A percentile compares a stretch with the other conserved stretches of the same genome.
These are phyloP conservation scores for Verticillium longisporum DNA, from an alignment of 2,329 filamentous ascomycete species.

Conservation along the genomic window DNA sequence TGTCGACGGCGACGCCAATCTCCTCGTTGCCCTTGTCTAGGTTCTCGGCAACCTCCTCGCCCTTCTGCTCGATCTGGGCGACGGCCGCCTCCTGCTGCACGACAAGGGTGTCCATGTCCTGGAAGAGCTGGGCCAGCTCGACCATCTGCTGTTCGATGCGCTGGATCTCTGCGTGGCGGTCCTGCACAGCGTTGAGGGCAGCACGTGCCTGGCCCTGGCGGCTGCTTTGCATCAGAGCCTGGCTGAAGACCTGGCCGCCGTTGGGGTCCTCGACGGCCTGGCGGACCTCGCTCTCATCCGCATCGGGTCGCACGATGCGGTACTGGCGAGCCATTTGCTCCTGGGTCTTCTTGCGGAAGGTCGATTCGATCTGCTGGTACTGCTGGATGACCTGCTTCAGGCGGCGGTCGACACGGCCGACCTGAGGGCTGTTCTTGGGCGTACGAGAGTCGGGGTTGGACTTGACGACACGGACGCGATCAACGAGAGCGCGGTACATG, in stretches of 20 bases:
- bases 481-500: constrained; percentile 71
- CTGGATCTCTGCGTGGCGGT: constrained; percentile 78
- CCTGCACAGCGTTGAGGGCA: constrained; percentile 71
- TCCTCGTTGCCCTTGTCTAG: constrained; percentile 80
- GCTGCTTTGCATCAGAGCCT: constrained; percentile 76
- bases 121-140: constrained; percentile 80
- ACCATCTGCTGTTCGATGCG: constrained; percentile 90
- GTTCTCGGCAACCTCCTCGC: constrained; percentile 77
- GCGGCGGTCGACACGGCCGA: constrained; percentile 71
- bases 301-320: constrained; percentile 79
- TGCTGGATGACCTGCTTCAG: constrained; percentile 74
- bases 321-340: constrained; percentile 87
- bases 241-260: constrained; percentile 70
- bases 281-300: constrained; percentile 68
- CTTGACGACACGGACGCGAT: constrained; percentile 77
- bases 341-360: constrained; percentile 72
- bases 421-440: constrained; percentile 69
- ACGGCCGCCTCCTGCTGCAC: constrained; percentile 80
- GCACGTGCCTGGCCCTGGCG: constrained; percentile 74
- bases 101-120: constrained; percentile 80
- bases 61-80: constrained; percentile 76
- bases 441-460: constrained; percentile 68
- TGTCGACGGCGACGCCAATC: constrained; percentile 73
- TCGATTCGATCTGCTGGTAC: constrained; percentile 74
- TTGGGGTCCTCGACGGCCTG: constrained; percentile 65